Base-by-base conservation (phyloP, 805 yeast species). In the Barnettozyma pratensis region DNA sequence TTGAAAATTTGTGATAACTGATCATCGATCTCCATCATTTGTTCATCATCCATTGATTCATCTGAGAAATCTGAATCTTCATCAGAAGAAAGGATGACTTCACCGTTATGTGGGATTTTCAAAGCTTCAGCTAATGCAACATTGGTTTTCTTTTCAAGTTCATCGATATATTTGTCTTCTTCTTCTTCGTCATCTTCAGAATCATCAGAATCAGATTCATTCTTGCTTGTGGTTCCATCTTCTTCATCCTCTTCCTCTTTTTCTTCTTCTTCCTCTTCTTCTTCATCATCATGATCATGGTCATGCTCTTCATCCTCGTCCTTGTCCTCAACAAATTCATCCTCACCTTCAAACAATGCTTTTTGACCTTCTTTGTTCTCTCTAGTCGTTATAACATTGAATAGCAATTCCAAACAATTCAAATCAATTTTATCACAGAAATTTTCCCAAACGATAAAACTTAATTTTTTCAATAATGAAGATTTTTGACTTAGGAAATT, bases 11-110 rank as follows among this genome's bases (percentile, higher is more conserved):
- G 76, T 0, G 97, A 79, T 31, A 92, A 70, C 52, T 89, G 94
- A 26, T 76, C 86, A 62, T 92, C 98, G 58, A 92, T 77, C 25
- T 91, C 95, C 83, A 90, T 81, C 98, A 92, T 92, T 63, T 90
- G 90, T 58, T 91, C 97, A 65, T 91, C 97, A 51, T 91, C 96
- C 95, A 90, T 87, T 0, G 92, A 82, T 55, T 87, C 96, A 45
- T 83, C 87, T 28, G 79, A 83, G 6, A 78, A 76, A 30, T 77
- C 83, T 19, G 71, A 79, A 37, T 76, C 81, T 9, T 69, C 72
- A 30, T 73, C 76, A 11, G 68, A 72, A 10, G 70, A 62, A 55
- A 54, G 65, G 59, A 67, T 69, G 35, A 70, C 69, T 8, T 70
- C 71, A 27, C 68, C 69, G 38, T 69, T 63, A 31, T 80, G 59